phyloP scores from a whole-genome alignment of 1,139 yeast genomes.

The Diutina pseudorugosa region DNA sequence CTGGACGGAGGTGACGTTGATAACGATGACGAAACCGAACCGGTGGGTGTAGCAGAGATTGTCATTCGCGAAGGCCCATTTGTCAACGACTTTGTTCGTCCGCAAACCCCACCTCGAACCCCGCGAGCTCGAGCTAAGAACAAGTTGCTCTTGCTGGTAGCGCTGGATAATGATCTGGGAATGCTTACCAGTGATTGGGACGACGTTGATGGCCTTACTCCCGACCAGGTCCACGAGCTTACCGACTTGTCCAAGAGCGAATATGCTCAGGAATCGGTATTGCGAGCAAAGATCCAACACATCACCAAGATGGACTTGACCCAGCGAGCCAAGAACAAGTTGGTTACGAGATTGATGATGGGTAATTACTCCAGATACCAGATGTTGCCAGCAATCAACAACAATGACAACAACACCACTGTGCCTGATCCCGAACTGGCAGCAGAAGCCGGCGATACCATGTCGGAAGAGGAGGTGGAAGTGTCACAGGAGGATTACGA shows the following conservation, averaged over 20 bases:
- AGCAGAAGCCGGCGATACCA: constrained; percentile 6
- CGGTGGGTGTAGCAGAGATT: constrained; percentile 42
- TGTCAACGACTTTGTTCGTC: constrained; percentile 38
- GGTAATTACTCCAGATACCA: constrained; percentile 45
- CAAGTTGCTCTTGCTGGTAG: constrained; percentile 4
- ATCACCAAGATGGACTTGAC: constrained; percentile 37
- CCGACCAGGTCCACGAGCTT: constrained; percentile 23
- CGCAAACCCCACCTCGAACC: constrained; percentile 15
- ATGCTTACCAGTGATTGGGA: constrained; percentile 22
- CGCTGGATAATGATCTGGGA: constrained; percentile 3
- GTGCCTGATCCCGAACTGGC: neutral
- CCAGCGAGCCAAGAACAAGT: constrained; percentile 45
- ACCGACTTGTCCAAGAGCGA: constrained; percentile 35
- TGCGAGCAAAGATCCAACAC: constrained; percentile 44
- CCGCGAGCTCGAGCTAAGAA: neutral
- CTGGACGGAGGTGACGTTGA: constrained; percentile 16
- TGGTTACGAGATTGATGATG: constrained; percentile 71
- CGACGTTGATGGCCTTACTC: constrained; percentile 20
- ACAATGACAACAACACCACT: no score
- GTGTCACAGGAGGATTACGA: constrained; percentile 36
- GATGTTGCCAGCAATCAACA: constrained; percentile 6
- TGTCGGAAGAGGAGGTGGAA: constrained; percentile 23
- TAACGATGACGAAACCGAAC: constrained; percentile 29
- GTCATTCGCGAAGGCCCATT: constrained; percentile 36
- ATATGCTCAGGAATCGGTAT: constrained; percentile 36